Conservation (phyloP, 352 stramenopile genomes). For the Phytopythium kandeliae region DNA sequence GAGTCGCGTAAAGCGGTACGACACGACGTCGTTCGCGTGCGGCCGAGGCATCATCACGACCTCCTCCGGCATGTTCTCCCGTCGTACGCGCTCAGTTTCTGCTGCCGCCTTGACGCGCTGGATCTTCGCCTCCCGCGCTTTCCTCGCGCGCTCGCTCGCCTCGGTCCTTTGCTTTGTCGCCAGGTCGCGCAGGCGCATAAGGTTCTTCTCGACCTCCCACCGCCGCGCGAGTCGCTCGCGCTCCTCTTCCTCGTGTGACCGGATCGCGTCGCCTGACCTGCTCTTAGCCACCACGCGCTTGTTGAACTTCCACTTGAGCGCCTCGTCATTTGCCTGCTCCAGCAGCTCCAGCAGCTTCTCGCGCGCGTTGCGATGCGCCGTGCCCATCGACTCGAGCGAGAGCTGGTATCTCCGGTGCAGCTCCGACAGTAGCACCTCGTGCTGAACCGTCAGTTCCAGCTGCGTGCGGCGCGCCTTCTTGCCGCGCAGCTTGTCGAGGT, state of each 20-base stretch:
- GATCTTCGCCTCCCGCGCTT: constrained; percentile 26
- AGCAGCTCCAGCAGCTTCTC: constrained; percentile 49
- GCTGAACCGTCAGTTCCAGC: constrained; percentile 19
- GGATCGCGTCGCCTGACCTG: constrained; percentile 27
- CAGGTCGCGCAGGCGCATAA: constrained; percentile 32
- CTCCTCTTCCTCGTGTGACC: constrained; percentile 19
- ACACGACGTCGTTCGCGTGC: constrained; percentile 29
- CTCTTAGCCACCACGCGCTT: constrained; percentile 17
- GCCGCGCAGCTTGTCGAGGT: constrained; percentile 43
- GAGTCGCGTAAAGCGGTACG: constrained; percentile 51
- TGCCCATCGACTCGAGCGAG: constrained; percentile 57
- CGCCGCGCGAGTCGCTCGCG: constrained; percentile 16
- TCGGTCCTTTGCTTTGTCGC: constrained; percentile 34
- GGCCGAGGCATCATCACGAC: constrained; percentile 35
- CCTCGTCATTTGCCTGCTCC: constrained; percentile 41
- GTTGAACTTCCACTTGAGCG: constrained; percentile 55
- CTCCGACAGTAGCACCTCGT: constrained; percentile 35
- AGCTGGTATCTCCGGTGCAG: constrained; percentile 46
- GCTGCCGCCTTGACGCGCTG: constrained; percentile 19
- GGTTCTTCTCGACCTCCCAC: constrained; percentile 36
- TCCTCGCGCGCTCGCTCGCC: constrained; percentile 29
- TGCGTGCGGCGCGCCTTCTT: constrained; percentile 23
- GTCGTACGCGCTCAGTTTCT: constrained; percentile 20
- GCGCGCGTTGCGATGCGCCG: constrained; percentile 52
- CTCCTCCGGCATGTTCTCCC: constrained; percentile 23